These are phyloP conservation scores for Conringia planisiliqua DNA, from an alignment of 345 rosid genomes.

Conservation along the genomic window DNA sequence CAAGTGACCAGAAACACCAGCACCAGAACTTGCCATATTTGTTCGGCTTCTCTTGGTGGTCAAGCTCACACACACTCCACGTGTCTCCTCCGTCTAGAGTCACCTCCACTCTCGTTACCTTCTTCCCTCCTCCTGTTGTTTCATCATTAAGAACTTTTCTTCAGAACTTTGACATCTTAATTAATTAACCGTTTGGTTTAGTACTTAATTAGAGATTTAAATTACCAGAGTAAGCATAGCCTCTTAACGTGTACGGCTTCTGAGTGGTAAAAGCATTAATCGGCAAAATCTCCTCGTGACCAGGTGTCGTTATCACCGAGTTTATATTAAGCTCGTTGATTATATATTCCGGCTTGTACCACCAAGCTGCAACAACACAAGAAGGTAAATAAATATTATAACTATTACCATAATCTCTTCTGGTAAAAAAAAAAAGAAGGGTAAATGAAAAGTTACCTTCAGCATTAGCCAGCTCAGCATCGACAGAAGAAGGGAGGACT, in stretches of 20 bases:
- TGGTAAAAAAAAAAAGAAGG: not conserved
- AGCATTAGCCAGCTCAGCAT: constrained; percentile 79
- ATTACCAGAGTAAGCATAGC: constrained; percentile 89
- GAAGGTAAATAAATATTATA: not conserved
- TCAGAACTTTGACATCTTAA: not conserved
- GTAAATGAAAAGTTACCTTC: constrained; percentile 50
- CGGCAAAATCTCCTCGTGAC: constrained; percentile 76
- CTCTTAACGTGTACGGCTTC: constrained; percentile 68
- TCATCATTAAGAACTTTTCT: not conserved
- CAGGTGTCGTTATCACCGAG: constrained; percentile 87
- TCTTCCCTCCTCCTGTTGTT: constrained; percentile 83
- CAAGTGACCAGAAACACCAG: constrained; percentile 96
- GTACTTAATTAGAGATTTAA: not conserved
- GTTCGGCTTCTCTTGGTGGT: constrained; percentile 68
- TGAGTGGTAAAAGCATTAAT: constrained; percentile 84
- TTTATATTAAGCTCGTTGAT: constrained; percentile 89
- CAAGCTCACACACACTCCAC: constrained; percentile 77
- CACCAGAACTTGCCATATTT: constrained; percentile 83
- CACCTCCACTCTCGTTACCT: constrained; percentile 90
- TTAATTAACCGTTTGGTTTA: not conserved
- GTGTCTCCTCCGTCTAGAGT: constrained; percentile 92
- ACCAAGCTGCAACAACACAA: constrained; percentile 58
- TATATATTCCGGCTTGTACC: constrained; percentile 82
- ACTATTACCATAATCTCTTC: not conserved
- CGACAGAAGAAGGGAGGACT: constrained; percentile 85